Conservation (phyloP, 148 eudicot genomes). For the Chenopodium suecicum region DNA sequence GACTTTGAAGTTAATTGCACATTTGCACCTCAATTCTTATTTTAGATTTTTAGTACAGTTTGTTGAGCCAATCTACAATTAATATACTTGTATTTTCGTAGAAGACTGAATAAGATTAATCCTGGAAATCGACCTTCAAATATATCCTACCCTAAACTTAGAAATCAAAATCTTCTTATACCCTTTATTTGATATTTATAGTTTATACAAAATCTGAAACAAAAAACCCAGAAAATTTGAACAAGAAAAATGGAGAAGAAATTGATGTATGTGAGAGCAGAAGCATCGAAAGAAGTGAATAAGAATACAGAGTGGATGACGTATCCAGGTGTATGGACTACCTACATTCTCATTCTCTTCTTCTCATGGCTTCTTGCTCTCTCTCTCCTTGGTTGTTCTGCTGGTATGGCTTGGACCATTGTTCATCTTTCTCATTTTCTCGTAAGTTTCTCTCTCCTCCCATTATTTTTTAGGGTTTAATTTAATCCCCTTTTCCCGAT, state of each 20-base stretch:
- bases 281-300: conserved; percentile 65
- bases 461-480: background rate
- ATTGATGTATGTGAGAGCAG: conserved; percentile 55
- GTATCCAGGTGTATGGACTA: conserved; percentile 83
- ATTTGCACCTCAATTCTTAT: too few species aligned
- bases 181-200: background rate
- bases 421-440: conserved; percentile 68
- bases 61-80: too few species aligned
- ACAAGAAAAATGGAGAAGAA: conserved; percentile 19
- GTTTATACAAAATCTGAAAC: background rate
- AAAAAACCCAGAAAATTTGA: background rate
- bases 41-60: too few species aligned
- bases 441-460: conserved; percentile 30
- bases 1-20: too few species aligned
- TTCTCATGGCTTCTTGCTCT: conserved; percentile 71
- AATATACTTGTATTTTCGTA: too few species aligned
- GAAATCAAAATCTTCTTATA: background rate
- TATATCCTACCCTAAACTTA: background rate
- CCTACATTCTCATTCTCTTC: conserved; percentile 65
- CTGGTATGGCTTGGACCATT: conserved; percentile 85
- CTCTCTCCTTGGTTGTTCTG: conserved; percentile 58
- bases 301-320: conserved; percentile 80
- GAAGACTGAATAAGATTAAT: background rate
- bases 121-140: background rate
- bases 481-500: background rate